phyloP scores from a whole-genome alignment of 768 basidiomycete species.

The Mycena galericulata region DNA sequence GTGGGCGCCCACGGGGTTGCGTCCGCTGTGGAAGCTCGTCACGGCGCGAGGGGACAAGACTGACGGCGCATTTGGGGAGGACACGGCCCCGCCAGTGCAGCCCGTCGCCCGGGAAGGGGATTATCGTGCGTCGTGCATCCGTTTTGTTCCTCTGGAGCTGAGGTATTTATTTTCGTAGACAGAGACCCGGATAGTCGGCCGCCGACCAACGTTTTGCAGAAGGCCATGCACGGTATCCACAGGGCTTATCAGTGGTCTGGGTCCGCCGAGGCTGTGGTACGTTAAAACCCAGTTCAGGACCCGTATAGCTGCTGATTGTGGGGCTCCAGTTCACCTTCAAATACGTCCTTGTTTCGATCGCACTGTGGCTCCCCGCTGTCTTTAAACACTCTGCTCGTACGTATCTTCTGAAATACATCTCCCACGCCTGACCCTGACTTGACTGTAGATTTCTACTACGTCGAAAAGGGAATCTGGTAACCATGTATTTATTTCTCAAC shows the following conservation, averaged over 20 bases:
- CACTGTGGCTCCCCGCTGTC: conserved; percentile 64
- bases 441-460: conserved; percentile 56
- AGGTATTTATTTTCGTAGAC: not conserved
- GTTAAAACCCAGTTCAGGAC: conserved; percentile 10
- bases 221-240: conserved; percentile 50
- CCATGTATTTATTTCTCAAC: conserved; percentile 9
- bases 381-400: conserved; percentile 54
- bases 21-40: conserved; percentile 46
- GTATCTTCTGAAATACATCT: conserved; percentile 20
- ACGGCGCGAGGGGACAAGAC: conserved; percentile 44
- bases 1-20: conserved; percentile 64
- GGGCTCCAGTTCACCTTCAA: conserved; percentile 59
- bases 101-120: conserved; percentile 16
- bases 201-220: conserved; percentile 57
- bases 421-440: conserved; percentile 4
- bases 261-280: conserved; percentile 55
- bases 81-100: conserved; percentile 37
- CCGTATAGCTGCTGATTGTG: not conserved
- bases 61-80: conserved; percentile 40
- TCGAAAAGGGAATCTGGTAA: conserved; percentile 62
- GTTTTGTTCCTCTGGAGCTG: not conserved
- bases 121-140: conserved; percentile 26
- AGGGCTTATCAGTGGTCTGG: conserved; percentile 52
- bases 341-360: conserved; percentile 60
- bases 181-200: conserved; percentile 61